Percentiles rank a stretch among this genome's conserved stretches.
phyloP scores from a whole-genome alignment of 2,329 filamentous ascomycete species.

The Exophiala sp. region DNA sequence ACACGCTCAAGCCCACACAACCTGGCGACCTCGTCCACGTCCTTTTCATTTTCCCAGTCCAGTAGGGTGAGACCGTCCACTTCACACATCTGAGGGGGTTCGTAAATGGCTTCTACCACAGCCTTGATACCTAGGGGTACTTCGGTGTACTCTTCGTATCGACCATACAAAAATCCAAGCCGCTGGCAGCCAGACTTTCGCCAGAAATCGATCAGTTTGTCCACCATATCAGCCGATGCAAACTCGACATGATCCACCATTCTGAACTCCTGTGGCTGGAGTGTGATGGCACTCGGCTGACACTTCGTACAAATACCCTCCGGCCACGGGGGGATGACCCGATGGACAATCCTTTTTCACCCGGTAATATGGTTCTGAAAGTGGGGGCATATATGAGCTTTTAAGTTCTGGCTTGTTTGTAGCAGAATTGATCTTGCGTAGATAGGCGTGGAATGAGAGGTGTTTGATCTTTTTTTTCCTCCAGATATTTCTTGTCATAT shows the following conservation, averaged over 20 bases:
- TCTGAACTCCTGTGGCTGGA: conserved; percentile 87
- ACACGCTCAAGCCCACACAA: conserved; percentile 82
- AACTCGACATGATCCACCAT: conserved; percentile 99
- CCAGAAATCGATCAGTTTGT: conserved; percentile 90
- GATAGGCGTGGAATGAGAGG: conserved; percentile 87
- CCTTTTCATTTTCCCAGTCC: conserved; percentile 77
- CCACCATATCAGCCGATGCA: conserved; percentile 73
- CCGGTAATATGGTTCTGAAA: conserved; percentile 87
- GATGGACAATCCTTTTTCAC: conserved; percentile 85
- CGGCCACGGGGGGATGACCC: conserved; percentile 86
- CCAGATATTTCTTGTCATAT: conserved; percentile 80
- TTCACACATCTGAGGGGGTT: conserved; percentile 86
- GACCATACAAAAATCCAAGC: conserved; percentile 83
- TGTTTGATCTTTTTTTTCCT: conserved; percentile 99
- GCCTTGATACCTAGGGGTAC: conserved; percentile 93
- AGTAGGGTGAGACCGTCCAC: conserved; percentile 78
- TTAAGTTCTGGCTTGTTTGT: conserved; percentile 95
- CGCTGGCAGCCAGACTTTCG: conserved; percentile 76
- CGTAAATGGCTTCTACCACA: conserved; percentile 93
- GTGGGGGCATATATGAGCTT: conserved; percentile 90
- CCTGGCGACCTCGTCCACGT: conserved; percentile 71
- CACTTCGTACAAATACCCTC: conserved; percentile 98
- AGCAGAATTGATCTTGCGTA: conserved; percentile 89
- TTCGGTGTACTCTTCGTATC: conserved; percentile 83
- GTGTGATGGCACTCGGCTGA: conserved; percentile 90